Percentiles rank a stretch among this genome's conserved stretches.
phyloP scores from a whole-genome alignment of 208 protist species.

The Acanthamoeba divionensis region DNA sequence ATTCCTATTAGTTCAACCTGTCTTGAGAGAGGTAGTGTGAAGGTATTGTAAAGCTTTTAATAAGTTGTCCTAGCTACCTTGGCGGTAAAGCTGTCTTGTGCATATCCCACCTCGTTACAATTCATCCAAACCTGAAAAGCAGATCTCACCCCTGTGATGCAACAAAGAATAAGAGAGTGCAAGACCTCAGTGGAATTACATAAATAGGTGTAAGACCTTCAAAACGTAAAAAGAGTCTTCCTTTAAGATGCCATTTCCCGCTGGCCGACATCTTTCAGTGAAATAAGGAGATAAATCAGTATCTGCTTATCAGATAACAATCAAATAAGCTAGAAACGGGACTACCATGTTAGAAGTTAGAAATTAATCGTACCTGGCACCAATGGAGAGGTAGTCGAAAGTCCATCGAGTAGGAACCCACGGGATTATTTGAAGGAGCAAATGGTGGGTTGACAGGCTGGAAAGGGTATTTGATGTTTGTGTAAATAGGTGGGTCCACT shows the following conservation, averaged over 20 bases:
- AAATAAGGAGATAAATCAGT: no score
- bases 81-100: conserved; percentile 60
- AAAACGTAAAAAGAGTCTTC: neutral
- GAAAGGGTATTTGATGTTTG: conserved; percentile 68
- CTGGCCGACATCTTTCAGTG: no score
- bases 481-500: conserved; percentile 60
- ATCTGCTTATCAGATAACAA: no score
- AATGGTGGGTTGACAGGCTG: neutral
- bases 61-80: neutral
- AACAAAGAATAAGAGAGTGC: no score
- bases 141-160: conserved; percentile 12
- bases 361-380: neutral
- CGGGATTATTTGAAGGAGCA: conserved; percentile 50
- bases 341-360: no score
- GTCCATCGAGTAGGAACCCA: conserved; percentile 60
- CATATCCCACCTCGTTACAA: conserved; percentile 58
- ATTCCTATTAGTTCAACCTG: no score
- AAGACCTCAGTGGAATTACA: no score
- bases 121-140: conserved; percentile 59
- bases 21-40: no score
- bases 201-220: no score
- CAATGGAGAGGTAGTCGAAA: conserved; percentile 46
- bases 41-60: no score
- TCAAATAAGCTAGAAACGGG: no score
- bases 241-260: no score